phyloP scores from a whole-genome alignment of 352 stramenopile species.

The Pythium brassicae region DNA sequence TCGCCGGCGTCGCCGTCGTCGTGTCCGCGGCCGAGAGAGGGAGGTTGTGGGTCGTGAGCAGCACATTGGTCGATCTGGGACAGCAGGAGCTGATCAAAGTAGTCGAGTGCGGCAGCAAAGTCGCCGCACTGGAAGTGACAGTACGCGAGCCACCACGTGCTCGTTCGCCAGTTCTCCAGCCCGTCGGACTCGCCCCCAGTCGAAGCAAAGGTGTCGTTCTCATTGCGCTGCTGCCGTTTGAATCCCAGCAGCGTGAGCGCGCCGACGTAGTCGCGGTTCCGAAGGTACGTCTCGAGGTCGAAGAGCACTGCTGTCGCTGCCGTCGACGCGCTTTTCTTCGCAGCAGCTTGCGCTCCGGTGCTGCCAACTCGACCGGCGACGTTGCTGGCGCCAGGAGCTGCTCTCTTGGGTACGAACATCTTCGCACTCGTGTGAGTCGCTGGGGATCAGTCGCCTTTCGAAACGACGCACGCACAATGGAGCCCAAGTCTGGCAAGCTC shows the following conservation, averaged over 20 bases:
- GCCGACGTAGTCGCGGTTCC: slow-evolving; percentile 18
- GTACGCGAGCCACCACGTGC: slow-evolving; percentile 69
- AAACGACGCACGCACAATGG: slow-evolving; percentile 14
- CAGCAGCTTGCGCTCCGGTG: not conserved
- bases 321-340: not conserved
- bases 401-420: slow-evolving; percentile 4
- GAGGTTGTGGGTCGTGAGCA: too few species aligned
- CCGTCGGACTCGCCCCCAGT: not conserved
- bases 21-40: not conserved
- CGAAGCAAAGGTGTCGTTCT: not conserved
- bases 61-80: slow-evolving; percentile 1
- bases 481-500: slow-evolving; percentile 65
- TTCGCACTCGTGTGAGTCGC: not conserved
- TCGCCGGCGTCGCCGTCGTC: slow-evolving; percentile 8
- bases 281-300: slow-evolving; percentile 19
- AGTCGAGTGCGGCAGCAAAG: slow-evolving; percentile 31
- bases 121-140: slow-evolving; percentile 61
- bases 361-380: not conserved
- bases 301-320: slow-evolving; percentile 3
- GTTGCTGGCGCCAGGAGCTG: not conserved
- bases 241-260: slow-evolving; percentile 18
- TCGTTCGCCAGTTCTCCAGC: slow-evolving; percentile 17
- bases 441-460: not conserved
- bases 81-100: slow-evolving; percentile 51
- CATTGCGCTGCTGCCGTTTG: slow-evolving; percentile 11